Conservation (phyloP, 495 filamentous ascomycete species). For the Neurospora sp. region DNA sequence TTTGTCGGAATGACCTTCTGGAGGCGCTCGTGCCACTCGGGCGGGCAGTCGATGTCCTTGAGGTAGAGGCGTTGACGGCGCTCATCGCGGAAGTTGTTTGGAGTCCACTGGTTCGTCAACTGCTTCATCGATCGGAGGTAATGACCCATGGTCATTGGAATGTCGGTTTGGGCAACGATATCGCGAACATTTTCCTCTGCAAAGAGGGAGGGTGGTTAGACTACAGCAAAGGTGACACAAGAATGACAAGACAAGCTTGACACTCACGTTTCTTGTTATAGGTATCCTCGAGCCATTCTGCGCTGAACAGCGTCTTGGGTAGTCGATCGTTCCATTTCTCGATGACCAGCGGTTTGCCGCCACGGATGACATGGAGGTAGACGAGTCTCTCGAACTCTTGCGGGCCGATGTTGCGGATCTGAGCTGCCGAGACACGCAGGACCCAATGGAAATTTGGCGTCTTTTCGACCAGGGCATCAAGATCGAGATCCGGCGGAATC, state of each 20-base stretch:
- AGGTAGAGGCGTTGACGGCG: constrained; percentile 77
- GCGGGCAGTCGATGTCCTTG: constrained; percentile 91
- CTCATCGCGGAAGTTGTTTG: constrained; percentile 56
- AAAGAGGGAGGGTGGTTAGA: neutral
- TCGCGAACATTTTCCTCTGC: constrained; percentile 61
- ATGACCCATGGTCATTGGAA: constrained; percentile 74
- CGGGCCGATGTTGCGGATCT: constrained; percentile 59
- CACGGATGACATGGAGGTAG: constrained; percentile 65
- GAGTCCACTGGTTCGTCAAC: constrained; percentile 64
- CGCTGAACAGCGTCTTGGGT: constrained; percentile 60
- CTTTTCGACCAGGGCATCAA: constrained; percentile 59
- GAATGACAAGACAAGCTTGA: neutral
- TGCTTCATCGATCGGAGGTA: constrained; percentile 76
- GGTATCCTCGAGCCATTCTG: constrained; percentile 64
- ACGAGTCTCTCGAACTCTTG: constrained; percentile 75
- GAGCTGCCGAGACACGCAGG: constrained; percentile 59
- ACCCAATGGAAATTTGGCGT: constrained; percentile 80
- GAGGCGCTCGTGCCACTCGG: constrained; percentile 70
- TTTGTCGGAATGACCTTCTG: constrained; percentile 63
- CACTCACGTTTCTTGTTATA: constrained; percentile 63
- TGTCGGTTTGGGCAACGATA: constrained; percentile 54
- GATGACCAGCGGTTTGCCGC: constrained; percentile 77
- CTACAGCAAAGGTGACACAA: neutral
- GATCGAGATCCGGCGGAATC: constrained; percentile 72
- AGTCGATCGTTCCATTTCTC: constrained; percentile 71